Percentiles rank a stretch among this genome's conserved stretches.
Conservation (phyloP, 225 moss, liverwort and hornwort species). For the Physcomitrium patens region DNA sequence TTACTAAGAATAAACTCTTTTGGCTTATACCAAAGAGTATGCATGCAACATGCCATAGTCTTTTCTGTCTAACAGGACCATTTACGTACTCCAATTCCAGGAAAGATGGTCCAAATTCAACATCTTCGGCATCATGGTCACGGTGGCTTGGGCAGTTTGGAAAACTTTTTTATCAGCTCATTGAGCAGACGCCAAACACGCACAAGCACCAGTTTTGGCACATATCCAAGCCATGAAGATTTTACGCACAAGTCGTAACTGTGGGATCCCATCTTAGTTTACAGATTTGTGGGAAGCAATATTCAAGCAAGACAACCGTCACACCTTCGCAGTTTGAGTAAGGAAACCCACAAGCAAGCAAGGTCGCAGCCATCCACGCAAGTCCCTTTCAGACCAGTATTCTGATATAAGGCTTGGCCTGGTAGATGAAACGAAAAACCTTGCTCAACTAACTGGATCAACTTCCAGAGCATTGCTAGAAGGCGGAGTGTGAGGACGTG, state of each 20-base stretch:
- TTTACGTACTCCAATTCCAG: conserved; percentile 31
- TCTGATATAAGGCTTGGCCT: conserved; percentile 19
- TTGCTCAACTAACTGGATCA: conserved; percentile 57
- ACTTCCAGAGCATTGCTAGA: conserved; percentile 56
- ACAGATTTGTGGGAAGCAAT: conserved; percentile 41
- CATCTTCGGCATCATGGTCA: conserved; percentile 21
- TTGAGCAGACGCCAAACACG: conserved; percentile 19
- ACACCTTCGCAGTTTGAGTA: conserved; percentile 19
- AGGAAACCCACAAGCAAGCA: conserved; percentile 24
- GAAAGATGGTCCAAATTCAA: conserved; percentile 31
- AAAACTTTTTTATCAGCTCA: conserved; percentile 22
- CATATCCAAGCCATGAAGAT: conserved; percentile 1
- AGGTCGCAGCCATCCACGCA: conserved; percentile 21
- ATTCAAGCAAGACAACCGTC: conserved; percentile 26
- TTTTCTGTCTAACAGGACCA: conserved; percentile 32
- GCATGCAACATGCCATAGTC: conserved; percentile 37
- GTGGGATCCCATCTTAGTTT: conserved; percentile 38
- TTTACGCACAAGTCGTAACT: conserved; percentile 32
- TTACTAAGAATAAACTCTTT: conserved; percentile 22
- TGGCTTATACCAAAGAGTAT: conserved; percentile 45
- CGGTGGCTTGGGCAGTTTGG: conserved; percentile 17
- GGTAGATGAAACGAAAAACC: conserved; percentile 18
- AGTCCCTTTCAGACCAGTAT: conserved; percentile 6
- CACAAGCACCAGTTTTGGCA: conserved; percentile 23
- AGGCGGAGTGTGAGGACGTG: conserved; percentile 67